Evolutionary conservation across 805 yeast genomes (phyloP).

Genomic region (Candida sanyiensis): DNA sequence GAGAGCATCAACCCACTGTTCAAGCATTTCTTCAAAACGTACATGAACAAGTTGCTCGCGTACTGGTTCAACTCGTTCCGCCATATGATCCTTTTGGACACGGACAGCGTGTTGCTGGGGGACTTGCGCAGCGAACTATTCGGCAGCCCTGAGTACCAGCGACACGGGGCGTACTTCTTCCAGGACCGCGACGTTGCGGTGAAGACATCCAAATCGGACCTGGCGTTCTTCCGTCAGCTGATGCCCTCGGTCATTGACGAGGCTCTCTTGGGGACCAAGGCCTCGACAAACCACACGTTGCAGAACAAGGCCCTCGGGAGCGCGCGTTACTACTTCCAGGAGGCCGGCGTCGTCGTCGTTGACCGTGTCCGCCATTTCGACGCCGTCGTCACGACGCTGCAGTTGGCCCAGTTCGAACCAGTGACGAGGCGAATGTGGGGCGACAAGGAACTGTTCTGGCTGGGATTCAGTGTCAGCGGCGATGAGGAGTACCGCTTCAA

Average conservation of each 20-base stretch:
- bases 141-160: slow-evolving; percentile 28
- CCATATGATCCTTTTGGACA: slow-evolving; percentile 45
- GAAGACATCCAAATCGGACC: slow-evolving; percentile 21
- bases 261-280: slow-evolving; percentile 31
- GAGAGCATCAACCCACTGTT: slow-evolving; percentile 19
- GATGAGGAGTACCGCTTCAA: slow-evolving; percentile 50
- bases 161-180: slow-evolving; percentile 37
- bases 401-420: slow-evolving; percentile 34
- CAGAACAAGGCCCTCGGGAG: slow-evolving; percentile 35
- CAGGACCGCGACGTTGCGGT: slow-evolving; percentile 39
- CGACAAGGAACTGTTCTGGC: slow-evolving; percentile 64
- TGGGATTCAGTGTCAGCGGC: slow-evolving; percentile 50
- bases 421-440: slow-evolving; percentile 51
- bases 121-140: slow-evolving; percentile 34
- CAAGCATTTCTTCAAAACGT: slow-evolving; percentile 29
- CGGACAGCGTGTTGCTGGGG: slow-evolving; percentile 42
- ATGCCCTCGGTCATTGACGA: slow-evolving; percentile 37
- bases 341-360: slow-evolving; percentile 40
- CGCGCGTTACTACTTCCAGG: slow-evolving; percentile 37
- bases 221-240: slow-evolving; percentile 37
- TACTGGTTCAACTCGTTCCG: slow-evolving; percentile 43
- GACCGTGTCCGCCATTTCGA: slow-evolving; percentile 44
- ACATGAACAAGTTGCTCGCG: slow-evolving; percentile 44
- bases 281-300: slow-evolving; percentile 32
- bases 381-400: slow-evolving; percentile 40